These are phyloP conservation scores for Euphorbia tirucalli DNA, from an alignment of 345 rosid species.

Conservation along the genomic window DNA sequence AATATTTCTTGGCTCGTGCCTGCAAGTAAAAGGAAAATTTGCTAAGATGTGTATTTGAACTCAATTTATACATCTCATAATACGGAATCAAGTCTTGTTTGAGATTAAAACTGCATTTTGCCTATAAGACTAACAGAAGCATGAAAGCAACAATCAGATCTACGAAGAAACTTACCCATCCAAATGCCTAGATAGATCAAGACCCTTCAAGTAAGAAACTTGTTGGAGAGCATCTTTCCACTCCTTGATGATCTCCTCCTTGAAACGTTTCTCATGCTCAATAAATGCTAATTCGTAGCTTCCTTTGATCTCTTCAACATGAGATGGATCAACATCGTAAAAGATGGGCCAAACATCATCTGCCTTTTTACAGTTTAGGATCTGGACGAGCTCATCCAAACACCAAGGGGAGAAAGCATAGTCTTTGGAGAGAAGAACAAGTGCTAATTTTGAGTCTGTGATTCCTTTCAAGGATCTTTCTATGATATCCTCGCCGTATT, in stretches of 20 bases:
- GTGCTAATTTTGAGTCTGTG: neutral
- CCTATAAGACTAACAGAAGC: too few relatives aligned
- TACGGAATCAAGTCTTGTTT: too few relatives aligned
- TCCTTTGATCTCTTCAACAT: slow-evolving; percentile 6
- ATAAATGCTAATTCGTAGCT: slow-evolving; percentile 6
- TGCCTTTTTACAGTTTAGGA: neutral
- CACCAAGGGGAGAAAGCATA: slow-evolving; percentile 12
- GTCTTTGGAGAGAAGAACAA: slow-evolving; percentile 9
- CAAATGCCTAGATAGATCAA: neutral
- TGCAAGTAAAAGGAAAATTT: neutral
- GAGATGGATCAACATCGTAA: slow-evolving; percentile 17
- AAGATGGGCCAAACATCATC: slow-evolving; percentile 3
- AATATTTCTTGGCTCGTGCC: slow-evolving; percentile 3
- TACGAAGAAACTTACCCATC: neutral
- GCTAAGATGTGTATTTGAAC: too few relatives aligned
- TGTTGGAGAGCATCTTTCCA: slow-evolving; percentile 11
- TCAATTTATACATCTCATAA: too few relatives aligned
- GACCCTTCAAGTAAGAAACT: slow-evolving; percentile 1
- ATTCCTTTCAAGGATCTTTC: neutral
- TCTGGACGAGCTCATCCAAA: slow-evolving; percentile 15
- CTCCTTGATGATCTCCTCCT: neutral
- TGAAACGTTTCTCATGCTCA: neutral
- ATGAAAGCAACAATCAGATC: too few relatives aligned
- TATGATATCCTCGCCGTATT: neutral
- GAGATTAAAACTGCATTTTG: too few relatives aligned